phyloP scores from a whole-genome alignment of 352 stramenopile genomes.

The Phytophthora pistaciae region DNA sequence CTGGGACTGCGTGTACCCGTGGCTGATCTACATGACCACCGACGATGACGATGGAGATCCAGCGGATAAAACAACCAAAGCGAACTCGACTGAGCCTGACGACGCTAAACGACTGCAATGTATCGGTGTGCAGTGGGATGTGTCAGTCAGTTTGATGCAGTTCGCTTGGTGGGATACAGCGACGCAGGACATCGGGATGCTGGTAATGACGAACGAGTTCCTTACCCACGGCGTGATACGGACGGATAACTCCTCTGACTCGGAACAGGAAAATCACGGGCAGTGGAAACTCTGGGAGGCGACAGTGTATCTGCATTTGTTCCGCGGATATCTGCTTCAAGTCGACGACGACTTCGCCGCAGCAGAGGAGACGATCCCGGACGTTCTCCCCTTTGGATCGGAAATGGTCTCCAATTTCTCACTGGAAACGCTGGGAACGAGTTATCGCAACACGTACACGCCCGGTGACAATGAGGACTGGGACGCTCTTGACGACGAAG shows the following conservation, averaged over 20 bases:
- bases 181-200: conserved; percentile 60
- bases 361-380: conserved; percentile 7
- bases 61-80: not conserved
- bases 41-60: conserved; percentile 46
- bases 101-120: conserved; percentile 32
- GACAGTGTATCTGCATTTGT: conserved; percentile 67
- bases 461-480: conserved; percentile 24
- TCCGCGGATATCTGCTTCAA: conserved; percentile 65
- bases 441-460: conserved; percentile 54
- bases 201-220: conserved; percentile 62
- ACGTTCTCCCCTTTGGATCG: conserved; percentile 42
- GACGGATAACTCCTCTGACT: not conserved
- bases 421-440: conserved; percentile 68
- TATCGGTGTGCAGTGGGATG: conserved; percentile 70
- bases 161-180: conserved; percentile 73
- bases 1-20: conserved; percentile 79
- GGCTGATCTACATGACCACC: conserved; percentile 60
- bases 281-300: conserved; percentile 64
- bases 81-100: not conserved
- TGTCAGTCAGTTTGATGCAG: conserved; percentile 66
- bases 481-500: conserved; percentile 31
- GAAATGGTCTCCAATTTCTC: conserved; percentile 62
- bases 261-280: not conserved
- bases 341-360: conserved; percentile 18
- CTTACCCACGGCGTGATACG: conserved; percentile 59